These are phyloP conservation scores for Agaricales sp. DNA, from an alignment of 1,284 basidiomycete genomes.

Conservation along the genomic window DNA sequence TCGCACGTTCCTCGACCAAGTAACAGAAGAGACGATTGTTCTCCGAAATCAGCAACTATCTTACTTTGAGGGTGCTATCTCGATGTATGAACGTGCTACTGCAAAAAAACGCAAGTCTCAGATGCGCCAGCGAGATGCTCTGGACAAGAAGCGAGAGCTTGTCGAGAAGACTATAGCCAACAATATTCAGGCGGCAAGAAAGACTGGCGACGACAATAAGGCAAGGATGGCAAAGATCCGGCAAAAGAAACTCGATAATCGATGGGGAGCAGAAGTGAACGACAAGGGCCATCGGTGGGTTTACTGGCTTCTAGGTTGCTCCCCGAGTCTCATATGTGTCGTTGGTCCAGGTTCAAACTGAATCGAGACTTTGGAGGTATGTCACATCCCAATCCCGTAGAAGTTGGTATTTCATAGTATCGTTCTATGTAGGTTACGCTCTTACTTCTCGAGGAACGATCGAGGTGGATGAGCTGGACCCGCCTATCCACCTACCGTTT, in stretches of 20 bases:
- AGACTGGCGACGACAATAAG: slow-evolving; percentile 58
- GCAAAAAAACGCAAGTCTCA: slow-evolving; percentile 38
- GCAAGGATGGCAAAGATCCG: slow-evolving; percentile 46
- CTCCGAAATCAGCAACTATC: slow-evolving; percentile 45
- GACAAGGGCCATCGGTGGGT: slow-evolving; percentile 18
- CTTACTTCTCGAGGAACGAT: slow-evolving; percentile 33
- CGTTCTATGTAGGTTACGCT: slow-evolving; percentile 35
- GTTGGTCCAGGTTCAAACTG: slow-evolving; percentile 47
- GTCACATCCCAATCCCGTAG: slow-evolving; percentile 36
- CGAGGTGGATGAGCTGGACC: slow-evolving; percentile 30
- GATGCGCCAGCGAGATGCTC: slow-evolving; percentile 39
- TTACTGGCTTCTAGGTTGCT: slow-evolving; percentile 43
- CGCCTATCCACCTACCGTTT: slow-evolving; percentile 34
- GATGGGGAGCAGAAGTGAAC: slow-evolving; percentile 8
- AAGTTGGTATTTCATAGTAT: slow-evolving; percentile 30
- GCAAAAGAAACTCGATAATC: slow-evolving; percentile 42
- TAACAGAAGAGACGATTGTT: slow-evolving; percentile 60
- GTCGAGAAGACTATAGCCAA: slow-evolving; percentile 36
- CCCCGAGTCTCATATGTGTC: slow-evolving; percentile 17
- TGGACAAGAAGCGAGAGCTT: slow-evolving; percentile 44
- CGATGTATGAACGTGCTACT: slow-evolving; percentile 45
- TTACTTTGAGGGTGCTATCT: slow-evolving; percentile 54
- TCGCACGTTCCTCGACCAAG: slow-evolving; percentile 54
- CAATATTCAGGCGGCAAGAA: slow-evolving; percentile 36
- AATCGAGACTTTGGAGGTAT: slow-evolving; percentile 42